These are phyloP conservation scores for Schizosaccharomyces osmophilus DNA, from an alignment of 805 yeast species.

Conservation along the genomic window DNA sequence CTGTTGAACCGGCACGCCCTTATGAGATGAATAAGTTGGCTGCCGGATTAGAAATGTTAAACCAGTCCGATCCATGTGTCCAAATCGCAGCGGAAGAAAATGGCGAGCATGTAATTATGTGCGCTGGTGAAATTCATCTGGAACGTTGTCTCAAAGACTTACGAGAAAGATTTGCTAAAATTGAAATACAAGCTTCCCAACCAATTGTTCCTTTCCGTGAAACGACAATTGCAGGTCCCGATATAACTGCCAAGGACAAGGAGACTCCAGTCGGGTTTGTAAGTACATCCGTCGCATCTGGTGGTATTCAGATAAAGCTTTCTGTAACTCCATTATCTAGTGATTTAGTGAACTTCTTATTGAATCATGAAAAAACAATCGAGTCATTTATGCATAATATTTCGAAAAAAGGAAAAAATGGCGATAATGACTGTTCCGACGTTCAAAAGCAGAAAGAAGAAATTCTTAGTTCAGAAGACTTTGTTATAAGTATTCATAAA, in stretches of 20 bases:
- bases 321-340: constrained; percentile 31
- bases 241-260: constrained; percentile 24
- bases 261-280: constrained; percentile 25
- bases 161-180: constrained; percentile 72
- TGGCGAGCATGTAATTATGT: constrained; percentile 81
- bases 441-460: neutral
- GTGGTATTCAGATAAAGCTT: constrained; percentile 21
- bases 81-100: constrained; percentile 63
- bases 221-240: constrained; percentile 33
- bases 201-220: constrained; percentile 91
- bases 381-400: neutral
- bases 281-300: constrained; percentile 21
- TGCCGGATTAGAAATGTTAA: constrained; percentile 49
- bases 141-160: constrained; percentile 86
- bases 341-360: constrained; percentile 24
- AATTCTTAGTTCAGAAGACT: neutral
- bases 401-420: neutral
- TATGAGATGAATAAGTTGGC: constrained; percentile 51
- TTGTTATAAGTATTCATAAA: neutral
- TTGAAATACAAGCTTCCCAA: constrained; percentile 63
- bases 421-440: neutral
- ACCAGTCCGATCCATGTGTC: constrained; percentile 86
- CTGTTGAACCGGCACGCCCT: constrained; percentile 84
- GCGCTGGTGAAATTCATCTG: constrained; percentile 89
- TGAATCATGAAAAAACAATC: constrained; percentile 8